These are phyloP conservation scores for Saposhnikovia divaricata DNA, from an alignment of 129 eudicot genomes.

Conservation along the genomic window DNA sequence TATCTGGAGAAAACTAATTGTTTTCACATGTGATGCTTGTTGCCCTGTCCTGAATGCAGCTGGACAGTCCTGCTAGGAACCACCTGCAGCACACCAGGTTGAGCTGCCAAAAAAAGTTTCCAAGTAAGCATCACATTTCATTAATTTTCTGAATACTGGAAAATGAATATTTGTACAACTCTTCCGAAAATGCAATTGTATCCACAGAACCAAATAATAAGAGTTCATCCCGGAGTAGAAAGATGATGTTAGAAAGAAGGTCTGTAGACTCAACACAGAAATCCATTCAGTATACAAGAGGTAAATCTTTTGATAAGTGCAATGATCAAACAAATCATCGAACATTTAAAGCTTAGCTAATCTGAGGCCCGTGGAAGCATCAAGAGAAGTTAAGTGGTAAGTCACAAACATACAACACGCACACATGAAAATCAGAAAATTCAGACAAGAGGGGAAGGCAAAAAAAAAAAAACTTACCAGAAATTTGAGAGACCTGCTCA, in stretches of 20 bases:
- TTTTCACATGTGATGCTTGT: conserved; percentile 5
- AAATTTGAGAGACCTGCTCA: conserved; percentile 57
- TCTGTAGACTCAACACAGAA: neutral
- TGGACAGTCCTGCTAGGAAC: conserved; percentile 34
- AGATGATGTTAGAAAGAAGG: neutral
- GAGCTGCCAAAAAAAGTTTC: conserved; percentile 28
- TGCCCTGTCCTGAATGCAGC: conserved; percentile 32
- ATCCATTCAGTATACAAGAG: neutral
- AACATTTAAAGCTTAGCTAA: neutral
- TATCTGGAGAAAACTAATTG: neutral
- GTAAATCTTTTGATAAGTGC: neutral
- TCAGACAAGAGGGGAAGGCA: neutral
- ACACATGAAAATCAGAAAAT: neutral
- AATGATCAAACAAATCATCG: neutral
- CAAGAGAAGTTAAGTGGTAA: neutral
- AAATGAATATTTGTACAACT: neutral
- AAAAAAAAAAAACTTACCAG: conserved; percentile 38
- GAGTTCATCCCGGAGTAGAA: neutral
- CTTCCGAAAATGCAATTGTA: neutral
- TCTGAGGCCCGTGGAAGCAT: neutral
- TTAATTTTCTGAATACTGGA: neutral
- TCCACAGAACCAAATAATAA: neutral
- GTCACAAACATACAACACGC: neutral
- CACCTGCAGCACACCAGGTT: conserved; percentile 52
- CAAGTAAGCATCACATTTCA: neutral